Conservation (phyloP, 2,329 filamentous ascomycete genomes). For the Colletotrichum sp. region DNA sequence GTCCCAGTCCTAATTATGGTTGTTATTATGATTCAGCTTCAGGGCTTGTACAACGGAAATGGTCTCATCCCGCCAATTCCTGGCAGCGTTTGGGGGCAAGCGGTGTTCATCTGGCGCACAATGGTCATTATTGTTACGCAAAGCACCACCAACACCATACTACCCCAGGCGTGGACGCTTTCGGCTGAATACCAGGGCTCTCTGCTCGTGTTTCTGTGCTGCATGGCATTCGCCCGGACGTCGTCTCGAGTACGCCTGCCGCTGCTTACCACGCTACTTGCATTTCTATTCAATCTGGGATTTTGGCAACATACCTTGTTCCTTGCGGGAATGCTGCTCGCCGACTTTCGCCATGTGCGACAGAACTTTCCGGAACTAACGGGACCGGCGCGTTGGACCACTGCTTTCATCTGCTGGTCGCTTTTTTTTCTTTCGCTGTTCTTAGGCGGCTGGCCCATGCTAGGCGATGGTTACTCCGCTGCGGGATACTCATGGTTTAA, state of each 20-base stretch:
- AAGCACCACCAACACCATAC: slow-evolving; percentile 52
- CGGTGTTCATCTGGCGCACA: slow-evolving; percentile 54
- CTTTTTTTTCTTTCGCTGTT: background rate
- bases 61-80: background rate
- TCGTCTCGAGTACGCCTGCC: slow-evolving; percentile 45
- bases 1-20: background rate
- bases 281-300: slow-evolving; percentile 37
- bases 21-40: background rate
- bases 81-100: slow-evolving; percentile 40
- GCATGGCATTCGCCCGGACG: slow-evolving; percentile 54
- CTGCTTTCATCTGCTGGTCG: background rate
- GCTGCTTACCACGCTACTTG: slow-evolving; percentile 43
- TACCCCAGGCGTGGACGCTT: slow-evolving; percentile 68
- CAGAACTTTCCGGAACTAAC: background rate
- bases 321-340: slow-evolving; percentile 11
- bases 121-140: slow-evolving; percentile 54
- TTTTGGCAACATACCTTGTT: slow-evolving; percentile 3
- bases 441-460: slow-evolving; percentile 1
- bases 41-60: background rate
- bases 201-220: slow-evolving; percentile 59
- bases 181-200: slow-evolving; percentile 65
- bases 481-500: slow-evolving; percentile 12
- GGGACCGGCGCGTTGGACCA: background rate
- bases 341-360: background rate
- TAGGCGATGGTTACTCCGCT: background rate